Evolutionary conservation across 306 rosid genomes (phyloP), one percentile per base, ranked within the genome.

Genomic region (Herpetospermum pedunculosum): DNA sequence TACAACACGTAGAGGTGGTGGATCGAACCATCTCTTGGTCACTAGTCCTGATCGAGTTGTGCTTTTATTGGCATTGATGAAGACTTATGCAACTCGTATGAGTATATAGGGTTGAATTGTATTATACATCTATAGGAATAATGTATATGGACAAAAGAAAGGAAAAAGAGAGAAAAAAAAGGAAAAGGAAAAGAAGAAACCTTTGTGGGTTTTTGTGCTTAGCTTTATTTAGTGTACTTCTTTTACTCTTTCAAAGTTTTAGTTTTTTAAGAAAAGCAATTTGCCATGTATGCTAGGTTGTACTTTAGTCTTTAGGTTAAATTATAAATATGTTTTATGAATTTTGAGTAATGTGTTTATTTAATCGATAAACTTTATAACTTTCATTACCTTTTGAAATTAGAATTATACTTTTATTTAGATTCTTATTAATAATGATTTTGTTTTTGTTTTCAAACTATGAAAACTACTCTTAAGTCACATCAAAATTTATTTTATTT

Each of bases 41-140:
- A n/a, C n/a, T n/a, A n/a, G n/a, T n/a, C n/a, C n/a, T n/a, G n/a
- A n/a, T n/a, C n/a, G n/a, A n/a, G n/a, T n/a, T n/a, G n/a, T n/a
- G n/a, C n/a, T n/a, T n/a, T n/a, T n/a, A n/a, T n/a, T n/a, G n/a
- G n/a, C n/a, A n/a, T n/a, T n/a, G n/a, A n/a, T n/a, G n/a, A n/a
- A 5, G 40, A 63, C 76, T 48, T 59, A 69, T 81, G 64, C 85
- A 18, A 44, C 70, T 82, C 47, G 90, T 87, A 81, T 46, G 55
- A 69, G 89, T 37, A 43, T 16, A 46, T 37, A 79, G 60, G 54
- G 59, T 76, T 79, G 60, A 83, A 81, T 83, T 82, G 85, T 80
- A 73, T 75, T 43, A 41, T 38, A 53, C 25, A 77, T 74, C 77
- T 85, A 86, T 78, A 55, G 46, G 37, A 16, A 26, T 54, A 37